Evolutionary conservation across 225 moss, liverwort and hornwort genomes (phyloP), one percentile per base, ranked within the genome.

Genomic region (Polytrichum formosum): DNA sequence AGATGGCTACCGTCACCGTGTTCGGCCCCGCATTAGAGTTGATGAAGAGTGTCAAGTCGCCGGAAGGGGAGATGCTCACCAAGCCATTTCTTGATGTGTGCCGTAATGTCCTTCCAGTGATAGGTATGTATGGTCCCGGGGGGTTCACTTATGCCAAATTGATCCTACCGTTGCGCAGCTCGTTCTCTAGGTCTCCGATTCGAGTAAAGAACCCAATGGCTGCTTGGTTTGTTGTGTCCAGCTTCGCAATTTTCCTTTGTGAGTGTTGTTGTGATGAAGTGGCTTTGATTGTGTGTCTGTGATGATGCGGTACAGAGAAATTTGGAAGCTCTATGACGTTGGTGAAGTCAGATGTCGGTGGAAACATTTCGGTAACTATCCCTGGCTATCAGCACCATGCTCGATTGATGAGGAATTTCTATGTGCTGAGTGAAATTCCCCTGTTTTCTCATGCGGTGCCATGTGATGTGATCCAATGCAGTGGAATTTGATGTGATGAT

Each of bases 301-400:
- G 63, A 72, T 17, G 19, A 59, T 77, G 30, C 5, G 77, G 61
- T 79, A 72, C 89, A 92, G 96, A 93, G 7, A 98, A 94, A 73
- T 94, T 97, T 68, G 97, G 97, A 70, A 82, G 67, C 56, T 86
- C 94, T 5, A 85, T 98, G 97, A 79, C 81, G 70, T 79, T 98
- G 70, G 88, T 98, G 74, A 98, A 98, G 65, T 89, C 86, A 7
- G 97, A 98, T 70, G 85, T 98, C 26, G 94, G 97, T 35, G 97
- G 97, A 72, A 98, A 98, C 66, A 92, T 98, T 64, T 74, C 90
- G 82, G 93, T 93, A 89, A 6, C 27, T 35, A 6, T 58, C 16
- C 28, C 20, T 58, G 55, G 18, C 16, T 27, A 29, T 55, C 27
- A 28, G 25, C 26, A 30, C 59, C 5, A 30, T 64, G 10, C 37